Evolutionary conservation across 2,329 filamentous ascomycete genomes (phyloP).

Genomic region (Xylariomycetidae sp.): DNA sequence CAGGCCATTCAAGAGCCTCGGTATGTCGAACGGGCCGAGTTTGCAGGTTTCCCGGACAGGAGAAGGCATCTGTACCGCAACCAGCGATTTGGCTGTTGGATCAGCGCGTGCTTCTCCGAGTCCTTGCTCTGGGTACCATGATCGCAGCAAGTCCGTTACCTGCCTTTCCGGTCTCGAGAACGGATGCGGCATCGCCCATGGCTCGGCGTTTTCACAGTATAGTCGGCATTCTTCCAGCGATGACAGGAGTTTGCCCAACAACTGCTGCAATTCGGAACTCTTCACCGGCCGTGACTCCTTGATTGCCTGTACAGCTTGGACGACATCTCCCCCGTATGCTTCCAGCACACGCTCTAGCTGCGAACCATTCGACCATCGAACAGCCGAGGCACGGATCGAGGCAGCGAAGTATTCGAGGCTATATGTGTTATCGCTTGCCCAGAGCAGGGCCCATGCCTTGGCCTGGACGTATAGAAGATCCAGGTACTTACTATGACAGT

Average conservation of each 20-base stretch:
- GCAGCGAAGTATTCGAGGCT: constrained; percentile 22
- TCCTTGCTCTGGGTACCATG: background rate
- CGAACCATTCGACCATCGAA: constrained; percentile 17
- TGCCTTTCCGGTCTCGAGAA: constrained; percentile 26
- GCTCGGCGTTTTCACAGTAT: constrained; percentile 16
- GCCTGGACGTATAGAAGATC: background rate
- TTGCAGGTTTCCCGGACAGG: constrained; percentile 18
- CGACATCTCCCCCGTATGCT: constrained; percentile 28
- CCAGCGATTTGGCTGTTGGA: too few relatives aligned
- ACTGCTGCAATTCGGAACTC: constrained; percentile 11
- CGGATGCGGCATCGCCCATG: constrained; percentile 14
- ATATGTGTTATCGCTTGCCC: background rate
- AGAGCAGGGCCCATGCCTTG: background rate
- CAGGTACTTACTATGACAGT: constrained; percentile 23
- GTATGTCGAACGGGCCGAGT: constrained; percentile 16
- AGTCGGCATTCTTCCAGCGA: constrained; percentile 16
- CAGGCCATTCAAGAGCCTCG: constrained; percentile 23
- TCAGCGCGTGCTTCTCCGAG: too few relatives aligned
- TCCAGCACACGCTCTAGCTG: constrained; percentile 18
- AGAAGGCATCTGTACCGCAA: too few relatives aligned
- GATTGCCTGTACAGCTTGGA: constrained; percentile 31
- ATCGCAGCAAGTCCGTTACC: constrained; percentile 7
- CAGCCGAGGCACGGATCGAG: constrained; percentile 11
- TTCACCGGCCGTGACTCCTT: constrained; percentile 25
- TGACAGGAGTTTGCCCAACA: constrained; percentile 13